A percentile compares a stretch with the other conserved stretches of the same genome.
Evolutionary conservation across 108 stramenopile species (phyloP).

Genomic region (Skeletonema tropicum): DNA sequence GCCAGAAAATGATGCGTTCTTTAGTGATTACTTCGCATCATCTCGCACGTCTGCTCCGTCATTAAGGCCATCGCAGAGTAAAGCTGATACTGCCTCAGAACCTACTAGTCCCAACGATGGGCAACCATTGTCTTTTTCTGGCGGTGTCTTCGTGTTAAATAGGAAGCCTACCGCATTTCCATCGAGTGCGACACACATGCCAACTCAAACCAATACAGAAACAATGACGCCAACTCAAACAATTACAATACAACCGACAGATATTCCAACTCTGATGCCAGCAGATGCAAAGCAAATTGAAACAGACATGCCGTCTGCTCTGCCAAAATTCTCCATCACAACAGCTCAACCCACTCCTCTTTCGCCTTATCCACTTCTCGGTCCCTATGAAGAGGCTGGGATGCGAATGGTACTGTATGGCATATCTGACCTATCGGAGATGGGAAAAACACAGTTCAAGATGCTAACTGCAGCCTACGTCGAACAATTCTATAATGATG

Average conservation of each 20-base stretch:
- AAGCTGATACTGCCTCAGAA: neutral
- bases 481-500: constrained; percentile 37
- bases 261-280: neutral
- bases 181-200: neutral
- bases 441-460: constrained; percentile 28
- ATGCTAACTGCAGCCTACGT: constrained; percentile 40
- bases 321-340: neutral
- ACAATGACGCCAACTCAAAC: neutral
- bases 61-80: neutral
- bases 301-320: neutral
- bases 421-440: constrained; percentile 11
- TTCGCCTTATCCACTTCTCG: constrained; percentile 20
- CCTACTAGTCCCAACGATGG: neutral
- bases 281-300: neutral
- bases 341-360: constrained; percentile 1
- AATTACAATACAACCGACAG: neutral
- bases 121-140: neutral
- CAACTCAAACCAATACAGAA: neutral
- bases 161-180: neutral
- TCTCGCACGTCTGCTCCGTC: neutral
- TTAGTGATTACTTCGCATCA: neutral
- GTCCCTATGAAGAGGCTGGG: constrained; percentile 31
- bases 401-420: constrained; percentile 38
- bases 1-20: neutral
- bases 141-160: neutral